Evolutionary conservation across 352 stramenopile genomes (phyloP), one percentile per base, ranked within the genome.

Genomic region (Pythium monospermum): DNA sequence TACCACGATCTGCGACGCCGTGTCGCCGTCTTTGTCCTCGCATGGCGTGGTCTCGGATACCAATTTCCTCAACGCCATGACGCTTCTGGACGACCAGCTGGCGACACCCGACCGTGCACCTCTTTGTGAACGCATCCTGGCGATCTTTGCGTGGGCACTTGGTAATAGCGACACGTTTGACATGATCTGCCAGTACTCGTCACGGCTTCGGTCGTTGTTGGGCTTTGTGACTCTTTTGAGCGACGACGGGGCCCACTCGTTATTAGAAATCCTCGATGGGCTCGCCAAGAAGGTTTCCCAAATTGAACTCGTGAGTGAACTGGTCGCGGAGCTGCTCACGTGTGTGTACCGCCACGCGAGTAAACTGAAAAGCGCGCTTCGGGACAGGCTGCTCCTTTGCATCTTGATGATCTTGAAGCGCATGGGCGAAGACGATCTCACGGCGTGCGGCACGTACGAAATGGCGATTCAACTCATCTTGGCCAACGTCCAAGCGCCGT

Each of bases 341-440:
- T 62, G 71, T 36, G 31, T 83, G 0, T 88, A 84, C 33, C 51
- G 31, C 12, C 66, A 80, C 31, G 68, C 72, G 3, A 58, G 57
- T n/a, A 51, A 57, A 12, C 42, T 89, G 3, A 57, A 40, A 1
- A 62, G 63, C 21, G n/a, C 19, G 15, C 65, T 73, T 1, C 73
- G 73, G 16, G 66, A 68, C 43, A 70, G 66, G 21, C 30, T 88
- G 32, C 41, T 87, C 21, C 47, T 89, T 18, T 77, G 62, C 23
- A 64, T 83, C 18, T 45, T 89, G 0, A 39, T 79, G 28, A 58
- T 77, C n/a, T 33, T 89, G 25, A 76, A 89, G 30, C 71, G 73
- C 0, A 67, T 77, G 28, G 71, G 77, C 3, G 71, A 85, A 12
- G 64, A 76, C 33, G 65, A 67, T 3, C 57, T 80, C n/a, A 58